Evolutionary conservation across 371 early-diverging fungal genomes (phyloP), one percentile per base, ranked within the genome.

Genomic region (Rozella allomycis): DNA sequence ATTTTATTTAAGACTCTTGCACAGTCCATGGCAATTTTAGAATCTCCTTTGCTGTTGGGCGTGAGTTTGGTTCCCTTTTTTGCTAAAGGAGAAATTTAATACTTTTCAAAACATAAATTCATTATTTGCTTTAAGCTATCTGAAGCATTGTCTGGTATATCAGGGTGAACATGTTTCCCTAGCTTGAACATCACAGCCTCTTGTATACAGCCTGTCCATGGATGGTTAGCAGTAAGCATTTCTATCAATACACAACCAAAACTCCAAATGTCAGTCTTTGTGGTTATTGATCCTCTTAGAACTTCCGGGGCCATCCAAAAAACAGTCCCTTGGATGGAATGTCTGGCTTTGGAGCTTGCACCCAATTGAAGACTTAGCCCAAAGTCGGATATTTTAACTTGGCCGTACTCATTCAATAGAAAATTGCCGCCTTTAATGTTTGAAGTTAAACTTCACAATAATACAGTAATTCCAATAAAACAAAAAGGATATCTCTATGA

Each of bases 281-380:
- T 60, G 31, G 67, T 73, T 55, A 85, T 86, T 3, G 46, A 32
- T 77, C 67, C 67, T 43, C 69, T 70, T 34, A 83, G 68, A 14
- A 88, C 80, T 50, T 93, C 94, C 8, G 94, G 94, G 13, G 90
- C 82, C 87, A 88, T 85, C 94, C 94, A 90, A 71, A 70, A 80
- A 11, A 81, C 72, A 2, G 80, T 74, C 0, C 87, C 87, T 55
- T 79, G 79, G 33, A 82, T 54, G 30, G 86, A n/a, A n/a, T n/a
- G n/a, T n/a, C n/a, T n/a, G n/a, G n/a, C n/a, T n/a, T n/a, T n/a
- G n/a, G n/a, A n/a, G n/a, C n/a, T n/a, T n/a, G n/a, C n/a, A n/a
- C n/a, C n/a, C n/a, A n/a, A n/a, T n/a, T n/a, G n/a, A n/a, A n/a
- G n/a, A n/a, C 94, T 84, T 23, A 97, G 79, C 10, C 97, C 98